Evolutionary conservation across 768 basidiomycete species (phyloP).

Genomic region (Nidularia pulvinata): DNA sequence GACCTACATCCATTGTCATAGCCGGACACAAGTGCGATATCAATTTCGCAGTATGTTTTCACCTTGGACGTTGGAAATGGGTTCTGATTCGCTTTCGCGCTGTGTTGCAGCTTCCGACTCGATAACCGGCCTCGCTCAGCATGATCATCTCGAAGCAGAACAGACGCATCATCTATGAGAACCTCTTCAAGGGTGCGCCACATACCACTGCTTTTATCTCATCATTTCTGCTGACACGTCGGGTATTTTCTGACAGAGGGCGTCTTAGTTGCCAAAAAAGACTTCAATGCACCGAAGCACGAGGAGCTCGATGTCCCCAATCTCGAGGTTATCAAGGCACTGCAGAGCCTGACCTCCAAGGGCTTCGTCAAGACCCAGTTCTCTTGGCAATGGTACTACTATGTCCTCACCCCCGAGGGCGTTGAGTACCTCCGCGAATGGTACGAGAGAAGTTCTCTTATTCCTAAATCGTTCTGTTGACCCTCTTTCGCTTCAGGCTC

Average conservation of each 20-base stretch:
- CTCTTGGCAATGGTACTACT: slow-evolving; percentile 99
- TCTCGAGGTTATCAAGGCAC: slow-evolving; percentile 70
- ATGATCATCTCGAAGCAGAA: slow-evolving; percentile 99
- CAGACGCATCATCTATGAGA: slow-evolving; percentile 96
- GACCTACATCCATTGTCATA: slow-evolving; percentile 18
- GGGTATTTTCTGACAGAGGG: slow-evolving; percentile 62
- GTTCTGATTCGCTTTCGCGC: not conserved
- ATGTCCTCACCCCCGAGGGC: slow-evolving; percentile 95
- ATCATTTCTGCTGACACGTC: too few relatives aligned
- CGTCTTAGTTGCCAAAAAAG: slow-evolving; percentile 98
- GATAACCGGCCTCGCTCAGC: slow-evolving; percentile 40
- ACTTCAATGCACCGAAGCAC: slow-evolving; percentile 97
- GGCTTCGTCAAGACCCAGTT: slow-evolving; percentile 99
- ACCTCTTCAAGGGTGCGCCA: slow-evolving; percentile 93
- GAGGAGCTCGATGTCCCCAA: slow-evolving; percentile 82
- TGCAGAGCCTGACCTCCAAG: slow-evolving; percentile 67
- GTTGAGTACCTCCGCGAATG: slow-evolving; percentile 97
- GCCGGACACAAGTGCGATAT: slow-evolving; percentile 38
- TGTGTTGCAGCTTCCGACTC: slow-evolving; percentile 23
- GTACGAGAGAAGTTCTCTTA: slow-evolving; percentile 23
- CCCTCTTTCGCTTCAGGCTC: slow-evolving; percentile 52
- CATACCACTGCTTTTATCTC: slow-evolving; percentile 16
- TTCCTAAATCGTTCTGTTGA: not conserved
- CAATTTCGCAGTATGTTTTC: slow-evolving; percentile 33
- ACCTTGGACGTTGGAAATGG: not conserved